Percentiles rank a stretch among this genome's conserved stretches.
Conservation (phyloP, 441 rosid genomes). For the Pelargonium myrrhifolium region DNA sequence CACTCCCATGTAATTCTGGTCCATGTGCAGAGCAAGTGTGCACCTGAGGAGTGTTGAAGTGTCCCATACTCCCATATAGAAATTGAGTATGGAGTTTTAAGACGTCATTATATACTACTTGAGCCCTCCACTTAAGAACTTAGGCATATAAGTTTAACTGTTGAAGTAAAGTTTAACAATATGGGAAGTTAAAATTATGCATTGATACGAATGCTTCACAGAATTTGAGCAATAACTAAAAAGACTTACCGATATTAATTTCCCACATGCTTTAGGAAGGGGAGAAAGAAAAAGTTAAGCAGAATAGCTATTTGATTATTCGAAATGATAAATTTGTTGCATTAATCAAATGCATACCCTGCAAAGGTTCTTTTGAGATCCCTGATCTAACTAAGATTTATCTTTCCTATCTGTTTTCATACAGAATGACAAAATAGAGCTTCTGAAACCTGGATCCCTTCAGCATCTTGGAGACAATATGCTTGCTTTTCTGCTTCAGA, state of each 20-base stretch:
- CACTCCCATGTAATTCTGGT: too few relatives aligned
- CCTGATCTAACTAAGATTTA: constrained; percentile 12
- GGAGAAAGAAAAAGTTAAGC: neutral
- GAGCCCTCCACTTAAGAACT: too few relatives aligned
- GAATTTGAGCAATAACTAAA: neutral
- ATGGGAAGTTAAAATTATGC: neutral
- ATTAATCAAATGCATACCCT: neutral
- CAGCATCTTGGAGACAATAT: constrained; percentile 96
- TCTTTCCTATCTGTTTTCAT: constrained; percentile 11
- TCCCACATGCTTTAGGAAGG: neutral
- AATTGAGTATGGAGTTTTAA: too few relatives aligned
- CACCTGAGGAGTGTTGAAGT: too few relatives aligned
- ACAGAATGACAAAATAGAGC: constrained; percentile 93
- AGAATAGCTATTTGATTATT: neutral
- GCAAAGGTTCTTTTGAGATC: neutral
- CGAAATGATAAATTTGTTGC: neutral
- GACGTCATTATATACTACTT: too few relatives aligned
- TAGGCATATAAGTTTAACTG: too few relatives aligned
- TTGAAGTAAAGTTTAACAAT: neutral
- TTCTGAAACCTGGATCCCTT: constrained; percentile 79
- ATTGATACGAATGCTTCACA: neutral
- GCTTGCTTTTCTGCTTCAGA: constrained; percentile 79
- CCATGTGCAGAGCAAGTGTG: too few relatives aligned
- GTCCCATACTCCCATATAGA: too few relatives aligned
- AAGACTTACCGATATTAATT: neutral